phyloP scores from a whole-genome alignment of 495 filamentous ascomycete species.

The Penicillium alfredii region DNA sequence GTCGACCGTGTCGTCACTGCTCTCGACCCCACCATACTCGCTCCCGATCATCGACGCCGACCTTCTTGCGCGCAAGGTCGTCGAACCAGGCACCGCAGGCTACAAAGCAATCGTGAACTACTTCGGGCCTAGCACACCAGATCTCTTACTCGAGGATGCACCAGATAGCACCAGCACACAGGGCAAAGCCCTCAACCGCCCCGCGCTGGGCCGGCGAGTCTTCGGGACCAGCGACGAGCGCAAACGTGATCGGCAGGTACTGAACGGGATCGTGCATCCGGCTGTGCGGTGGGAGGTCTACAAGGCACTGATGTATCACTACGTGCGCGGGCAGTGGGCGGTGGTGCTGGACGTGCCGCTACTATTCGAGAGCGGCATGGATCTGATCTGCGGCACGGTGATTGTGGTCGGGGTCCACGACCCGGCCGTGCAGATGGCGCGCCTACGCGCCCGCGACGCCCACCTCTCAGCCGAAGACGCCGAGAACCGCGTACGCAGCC shows the following conservation, averaged over 20 bases:
- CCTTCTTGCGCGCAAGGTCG: slow-evolving; percentile 80
- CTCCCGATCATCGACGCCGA: slow-evolving; percentile 96
- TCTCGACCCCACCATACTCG: slow-evolving; percentile 70
- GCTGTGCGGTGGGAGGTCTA: slow-evolving; percentile 74
- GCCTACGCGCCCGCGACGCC: slow-evolving; percentile 65
- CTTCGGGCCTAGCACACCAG: slow-evolving; percentile 76
- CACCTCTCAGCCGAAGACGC: slow-evolving; percentile 74
- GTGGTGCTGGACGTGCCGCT: slow-evolving; percentile 91
- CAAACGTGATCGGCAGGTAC: slow-evolving; percentile 57
- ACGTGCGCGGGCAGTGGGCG: slow-evolving; percentile 69
- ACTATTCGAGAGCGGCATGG: slow-evolving; percentile 80
- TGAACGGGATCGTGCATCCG: slow-evolving; percentile 92
- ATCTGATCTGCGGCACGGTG: slow-evolving; percentile 72
- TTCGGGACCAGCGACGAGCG: slow-evolving; percentile 68
- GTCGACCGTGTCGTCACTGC: slow-evolving; percentile 84
- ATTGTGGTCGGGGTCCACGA: slow-evolving; percentile 78
- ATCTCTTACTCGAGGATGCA: slow-evolving; percentile 57
- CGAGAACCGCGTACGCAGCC: slow-evolving; percentile 70
- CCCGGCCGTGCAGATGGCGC: slow-evolving; percentile 68
- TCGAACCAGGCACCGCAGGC: slow-evolving; percentile 79
- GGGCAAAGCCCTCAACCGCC: slow-evolving; percentile 74
- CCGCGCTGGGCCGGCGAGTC: slow-evolving; percentile 74
- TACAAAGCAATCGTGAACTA: slow-evolving; percentile 73
- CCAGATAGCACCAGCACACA: slow-evolving; percentile 31
- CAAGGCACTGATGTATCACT: slow-evolving; percentile 55